phyloP scores from a whole-genome alignment of 2,329 filamentous ascomycete species.

The Fusarium zealandicum region DNA sequence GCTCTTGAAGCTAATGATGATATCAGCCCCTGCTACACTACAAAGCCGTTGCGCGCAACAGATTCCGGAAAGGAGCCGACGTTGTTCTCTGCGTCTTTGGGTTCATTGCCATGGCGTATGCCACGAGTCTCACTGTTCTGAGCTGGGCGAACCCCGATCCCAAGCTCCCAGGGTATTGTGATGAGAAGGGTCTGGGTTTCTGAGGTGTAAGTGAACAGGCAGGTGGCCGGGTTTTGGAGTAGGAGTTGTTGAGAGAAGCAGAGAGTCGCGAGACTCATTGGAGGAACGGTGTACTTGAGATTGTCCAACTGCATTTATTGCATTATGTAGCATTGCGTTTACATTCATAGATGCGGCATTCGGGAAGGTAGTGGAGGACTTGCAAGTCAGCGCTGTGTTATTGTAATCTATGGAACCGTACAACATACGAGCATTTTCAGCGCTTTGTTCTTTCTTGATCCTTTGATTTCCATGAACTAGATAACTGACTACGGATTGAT shows the following conservation, averaged over 20 bases:
- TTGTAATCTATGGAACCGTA: slow-evolving; percentile 14
- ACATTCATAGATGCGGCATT: slow-evolving; percentile 37
- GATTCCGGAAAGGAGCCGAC: slow-evolving; percentile 74
- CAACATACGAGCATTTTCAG: neutral
- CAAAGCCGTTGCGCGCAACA: slow-evolving; percentile 75
- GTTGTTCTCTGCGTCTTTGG: slow-evolving; percentile 82
- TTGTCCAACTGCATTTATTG: slow-evolving; percentile 27
- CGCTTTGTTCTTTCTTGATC: neutral
- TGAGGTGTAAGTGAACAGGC: slow-evolving; percentile 7
- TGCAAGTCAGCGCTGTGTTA: slow-evolving; percentile 11
- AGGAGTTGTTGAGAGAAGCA: slow-evolving; percentile 5
- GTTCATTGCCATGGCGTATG: slow-evolving; percentile 87
- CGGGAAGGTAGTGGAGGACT: slow-evolving; percentile 24
- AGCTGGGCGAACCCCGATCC: slow-evolving; percentile 77
- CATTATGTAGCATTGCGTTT: slow-evolving; percentile 34
- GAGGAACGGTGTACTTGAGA: slow-evolving; percentile 5
- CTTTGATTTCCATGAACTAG: neutral
- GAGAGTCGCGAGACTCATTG: slow-evolving; percentile 23
- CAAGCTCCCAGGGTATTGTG: slow-evolving; percentile 62
- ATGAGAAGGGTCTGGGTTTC: slow-evolving; percentile 45
- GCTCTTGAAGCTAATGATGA: slow-evolving; percentile 42
- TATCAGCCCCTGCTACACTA: slow-evolving; percentile 88
- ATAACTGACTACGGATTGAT: too few species aligned
- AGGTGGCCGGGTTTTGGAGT: neutral
- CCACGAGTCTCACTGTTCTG: slow-evolving; percentile 82